Evolutionary conservation across 495 filamentous ascomycete genomes (phyloP).

Genomic region (Xylaria cubensis): DNA sequence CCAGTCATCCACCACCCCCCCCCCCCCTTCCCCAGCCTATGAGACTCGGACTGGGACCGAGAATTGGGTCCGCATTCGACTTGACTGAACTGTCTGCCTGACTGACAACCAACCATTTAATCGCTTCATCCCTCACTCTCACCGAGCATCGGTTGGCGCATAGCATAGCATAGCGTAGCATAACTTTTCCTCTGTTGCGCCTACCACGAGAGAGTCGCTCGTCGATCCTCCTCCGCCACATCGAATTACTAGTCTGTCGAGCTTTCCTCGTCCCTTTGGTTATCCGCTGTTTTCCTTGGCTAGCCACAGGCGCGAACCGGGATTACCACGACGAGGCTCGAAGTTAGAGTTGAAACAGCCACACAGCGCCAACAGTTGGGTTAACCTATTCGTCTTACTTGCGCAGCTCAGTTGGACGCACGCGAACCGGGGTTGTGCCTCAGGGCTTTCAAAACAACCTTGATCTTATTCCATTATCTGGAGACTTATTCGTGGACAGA

Average conservation of each 20-base stretch:
- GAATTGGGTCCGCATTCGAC: slow-evolving; percentile 7
- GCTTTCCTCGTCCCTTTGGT: background rate
- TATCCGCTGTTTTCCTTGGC: background rate
- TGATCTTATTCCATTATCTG: background rate
- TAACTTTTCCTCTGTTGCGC: background rate
- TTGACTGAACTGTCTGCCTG: background rate
- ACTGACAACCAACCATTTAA: slow-evolving; percentile 19
- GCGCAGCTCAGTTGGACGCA: background rate
- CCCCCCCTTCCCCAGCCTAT: background rate
- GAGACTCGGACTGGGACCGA: slow-evolving; percentile 11
- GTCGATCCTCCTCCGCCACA: background rate
- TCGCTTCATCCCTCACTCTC: slow-evolving; percentile 24
- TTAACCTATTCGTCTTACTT: background rate
- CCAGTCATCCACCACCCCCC: slow-evolving; percentile 12
- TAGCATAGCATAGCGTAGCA: background rate
- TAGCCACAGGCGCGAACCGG: background rate
- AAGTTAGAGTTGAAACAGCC: slow-evolving; percentile 5
- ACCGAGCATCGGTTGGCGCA: slow-evolving; percentile 25
- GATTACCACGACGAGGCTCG: background rate
- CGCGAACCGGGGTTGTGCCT: background rate
- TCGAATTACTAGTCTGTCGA: background rate
- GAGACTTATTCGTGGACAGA: background rate
- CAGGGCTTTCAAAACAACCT: background rate
- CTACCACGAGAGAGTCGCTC: background rate
- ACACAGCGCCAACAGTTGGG: slow-evolving; percentile 12